Percentiles rank a stretch among this genome's conserved stretches.
Evolutionary conservation across 805 yeast species (phyloP).

Genomic region (Ogataea corticis): DNA sequence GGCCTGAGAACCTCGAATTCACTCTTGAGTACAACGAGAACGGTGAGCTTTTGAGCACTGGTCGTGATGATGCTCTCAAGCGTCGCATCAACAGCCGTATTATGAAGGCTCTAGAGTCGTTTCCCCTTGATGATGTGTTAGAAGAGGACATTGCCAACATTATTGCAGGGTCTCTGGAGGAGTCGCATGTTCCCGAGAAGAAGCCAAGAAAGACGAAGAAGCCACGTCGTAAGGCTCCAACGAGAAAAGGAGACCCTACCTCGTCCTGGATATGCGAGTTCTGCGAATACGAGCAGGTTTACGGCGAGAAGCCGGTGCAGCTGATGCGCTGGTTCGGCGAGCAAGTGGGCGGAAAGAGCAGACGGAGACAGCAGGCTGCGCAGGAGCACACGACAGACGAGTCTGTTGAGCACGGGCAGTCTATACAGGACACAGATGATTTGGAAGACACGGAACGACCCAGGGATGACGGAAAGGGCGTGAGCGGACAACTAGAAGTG

Average conservation of each 20-base stretch:
- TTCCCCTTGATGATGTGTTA: constrained; percentile 20
- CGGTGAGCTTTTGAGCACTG: constrained; percentile 23
- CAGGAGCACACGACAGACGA: background rate
- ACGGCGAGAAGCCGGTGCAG: constrained; percentile 45
- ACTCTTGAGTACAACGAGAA: constrained; percentile 26
- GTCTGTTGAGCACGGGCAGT: too few relatives aligned
- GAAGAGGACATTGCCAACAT: constrained; percentile 24
- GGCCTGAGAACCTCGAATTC: constrained; percentile 14
- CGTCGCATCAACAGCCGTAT: constrained; percentile 23
- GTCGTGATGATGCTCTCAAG: constrained; percentile 19
- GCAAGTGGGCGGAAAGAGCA: constrained; percentile 34
- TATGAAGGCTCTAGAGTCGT: constrained; percentile 25
- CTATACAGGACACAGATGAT: too few relatives aligned
- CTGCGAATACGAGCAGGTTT: constrained; percentile 51
- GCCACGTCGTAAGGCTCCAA: background rate
- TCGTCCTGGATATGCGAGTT: constrained; percentile 41
- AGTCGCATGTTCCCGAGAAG: background rate
- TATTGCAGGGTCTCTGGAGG: constrained; percentile 19
- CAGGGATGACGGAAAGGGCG: too few relatives aligned
- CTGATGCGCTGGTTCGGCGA: constrained; percentile 47
- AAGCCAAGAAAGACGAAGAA: constrained; percentile 17
- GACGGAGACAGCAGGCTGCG: constrained; percentile 17
- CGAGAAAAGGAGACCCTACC: constrained; percentile 15
- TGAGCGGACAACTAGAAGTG: too few relatives aligned
- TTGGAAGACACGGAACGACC: too few relatives aligned